These are phyloP conservation scores for Penicillium steckii DNA, from an alignment of 495 filamentous ascomycete species.

Conservation along the genomic window DNA sequence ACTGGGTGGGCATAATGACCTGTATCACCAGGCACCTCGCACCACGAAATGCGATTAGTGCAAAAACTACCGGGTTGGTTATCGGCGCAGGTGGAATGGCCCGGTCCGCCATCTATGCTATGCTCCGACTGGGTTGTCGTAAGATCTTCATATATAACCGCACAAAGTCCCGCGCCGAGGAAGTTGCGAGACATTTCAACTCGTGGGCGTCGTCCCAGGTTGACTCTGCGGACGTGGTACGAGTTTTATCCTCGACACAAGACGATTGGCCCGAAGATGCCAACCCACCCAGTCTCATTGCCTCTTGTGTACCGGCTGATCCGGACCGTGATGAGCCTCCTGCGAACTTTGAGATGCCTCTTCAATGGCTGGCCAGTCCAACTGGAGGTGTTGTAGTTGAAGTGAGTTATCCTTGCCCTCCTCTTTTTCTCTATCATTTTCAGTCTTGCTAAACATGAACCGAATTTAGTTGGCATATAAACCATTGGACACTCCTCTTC, in stretches of 20 bases:
- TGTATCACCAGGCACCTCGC: conserved; percentile 75
- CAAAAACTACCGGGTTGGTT: conserved; percentile 66
- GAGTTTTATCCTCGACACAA: conserved; percentile 56
- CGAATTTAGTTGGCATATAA: conserved; percentile 64
- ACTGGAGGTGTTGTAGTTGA: conserved; percentile 82
- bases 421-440: too few species aligned
- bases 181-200: conserved; percentile 74
- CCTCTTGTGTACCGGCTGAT: conserved; percentile 73
- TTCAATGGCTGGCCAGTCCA: conserved; percentile 70
- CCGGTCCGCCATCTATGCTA: conserved; percentile 73
- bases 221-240: conserved; percentile 51
- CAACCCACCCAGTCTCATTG: conserved; percentile 69
- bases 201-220: conserved; percentile 48
- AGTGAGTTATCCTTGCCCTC: conserved; percentile 37
- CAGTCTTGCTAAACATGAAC: conserved; percentile 15
- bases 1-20: conserved; percentile 73
- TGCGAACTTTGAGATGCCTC: conserved; percentile 73
- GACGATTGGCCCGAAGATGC: conserved; percentile 65
- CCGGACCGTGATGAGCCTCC: conserved; percentile 60
- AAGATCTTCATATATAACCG: conserved; percentile 80
- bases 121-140: conserved; percentile 74
- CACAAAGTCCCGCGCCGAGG: conserved; percentile 58
- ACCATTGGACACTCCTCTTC: conserved; percentile 67
- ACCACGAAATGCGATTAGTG: conserved; percentile 73
- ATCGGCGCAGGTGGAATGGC: conserved; percentile 84